These are phyloP conservation scores for Plectosphaerella sp. DNA, from an alignment of 2,329 filamentous ascomycete genomes.

Conservation along the genomic window DNA sequence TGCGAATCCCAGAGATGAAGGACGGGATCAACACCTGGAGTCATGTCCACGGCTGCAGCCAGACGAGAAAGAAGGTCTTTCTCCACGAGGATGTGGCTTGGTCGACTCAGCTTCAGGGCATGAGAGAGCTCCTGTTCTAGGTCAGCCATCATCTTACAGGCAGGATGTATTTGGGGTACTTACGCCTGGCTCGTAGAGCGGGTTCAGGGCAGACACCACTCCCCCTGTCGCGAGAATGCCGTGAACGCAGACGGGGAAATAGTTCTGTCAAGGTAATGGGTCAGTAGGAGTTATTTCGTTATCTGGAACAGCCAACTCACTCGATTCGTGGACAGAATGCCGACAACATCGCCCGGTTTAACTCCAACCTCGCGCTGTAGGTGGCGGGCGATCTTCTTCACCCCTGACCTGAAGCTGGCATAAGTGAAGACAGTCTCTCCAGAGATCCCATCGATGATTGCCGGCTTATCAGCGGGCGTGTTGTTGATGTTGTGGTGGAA, in stretches of 20 bases:
- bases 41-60: neutral
- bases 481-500: constrained; percentile 6
- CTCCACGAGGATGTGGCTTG: constrained; percentile 4
- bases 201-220: constrained; percentile 7
- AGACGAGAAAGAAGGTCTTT: constrained; percentile 1
- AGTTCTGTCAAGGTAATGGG: constrained; percentile 2
- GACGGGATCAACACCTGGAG: neutral
- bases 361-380: constrained; percentile 1
- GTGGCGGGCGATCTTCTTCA: constrained; percentile 7
- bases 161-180: neutral
- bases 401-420: constrained; percentile 2
- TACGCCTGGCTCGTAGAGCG: constrained; percentile 5
- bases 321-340: constrained; percentile 6
- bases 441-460: constrained; percentile 5
- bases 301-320: neutral
- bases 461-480: constrained; percentile 3
- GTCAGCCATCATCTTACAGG: neutral
- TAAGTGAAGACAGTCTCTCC: constrained; percentile 6
- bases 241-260: constrained; percentile 6
- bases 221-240: constrained; percentile 5
- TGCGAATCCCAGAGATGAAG: neutral
- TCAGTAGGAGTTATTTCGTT: neutral
- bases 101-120: constrained; percentile 4
- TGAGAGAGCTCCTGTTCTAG: constrained; percentile 2
- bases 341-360: constrained; percentile 1